Conservation (phyloP, 139 green algal genomes). For the Chlamydomonas eustigma region DNA sequence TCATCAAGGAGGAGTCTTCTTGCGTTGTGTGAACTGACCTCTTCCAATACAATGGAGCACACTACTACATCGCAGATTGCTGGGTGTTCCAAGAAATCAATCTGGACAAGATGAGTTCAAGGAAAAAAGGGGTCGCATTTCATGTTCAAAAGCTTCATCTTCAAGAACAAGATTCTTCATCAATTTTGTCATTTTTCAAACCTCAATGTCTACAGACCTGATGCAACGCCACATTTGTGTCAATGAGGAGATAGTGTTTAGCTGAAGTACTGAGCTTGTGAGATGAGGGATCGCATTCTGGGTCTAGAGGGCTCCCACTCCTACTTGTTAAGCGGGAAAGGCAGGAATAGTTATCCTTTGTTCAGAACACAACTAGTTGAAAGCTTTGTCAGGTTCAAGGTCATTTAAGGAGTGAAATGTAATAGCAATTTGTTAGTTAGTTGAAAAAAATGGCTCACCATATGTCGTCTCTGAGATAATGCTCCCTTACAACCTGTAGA, state of each 20-base stretch:
- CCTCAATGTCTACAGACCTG: slow-evolving; percentile 49
- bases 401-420: no score
- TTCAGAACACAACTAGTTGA: not conserved
- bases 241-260: slow-evolving; percentile 81
- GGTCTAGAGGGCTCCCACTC: slow-evolving; percentile 69
- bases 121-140: not conserved
- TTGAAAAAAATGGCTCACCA: slow-evolving; percentile 44
- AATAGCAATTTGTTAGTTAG: no score
- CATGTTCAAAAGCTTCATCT: no score
- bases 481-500: slow-evolving; percentile 77
- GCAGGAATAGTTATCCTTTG: not conserved
- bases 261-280: slow-evolving; percentile 63
- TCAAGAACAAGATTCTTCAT: no score
- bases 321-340: slow-evolving; percentile 18
- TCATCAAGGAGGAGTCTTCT: no score
- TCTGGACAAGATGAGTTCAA: slow-evolving; percentile 7
- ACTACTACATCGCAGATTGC: slow-evolving; percentile 83
- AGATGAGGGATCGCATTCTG: slow-evolving; percentile 45
- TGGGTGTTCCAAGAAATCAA: slow-evolving; percentile 91
- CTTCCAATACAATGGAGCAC: slow-evolving; percentile 68
- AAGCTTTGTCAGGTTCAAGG: no score
- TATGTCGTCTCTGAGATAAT: slow-evolving; percentile 98
- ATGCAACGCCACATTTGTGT: slow-evolving; percentile 92
- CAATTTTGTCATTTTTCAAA: no score
- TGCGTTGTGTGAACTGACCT: slow-evolving; percentile 40